These are phyloP conservation scores for Enterospora canceri DNA, from an alignment of 371 early-diverging fungal genomes.

Conservation along the genomic window DNA sequence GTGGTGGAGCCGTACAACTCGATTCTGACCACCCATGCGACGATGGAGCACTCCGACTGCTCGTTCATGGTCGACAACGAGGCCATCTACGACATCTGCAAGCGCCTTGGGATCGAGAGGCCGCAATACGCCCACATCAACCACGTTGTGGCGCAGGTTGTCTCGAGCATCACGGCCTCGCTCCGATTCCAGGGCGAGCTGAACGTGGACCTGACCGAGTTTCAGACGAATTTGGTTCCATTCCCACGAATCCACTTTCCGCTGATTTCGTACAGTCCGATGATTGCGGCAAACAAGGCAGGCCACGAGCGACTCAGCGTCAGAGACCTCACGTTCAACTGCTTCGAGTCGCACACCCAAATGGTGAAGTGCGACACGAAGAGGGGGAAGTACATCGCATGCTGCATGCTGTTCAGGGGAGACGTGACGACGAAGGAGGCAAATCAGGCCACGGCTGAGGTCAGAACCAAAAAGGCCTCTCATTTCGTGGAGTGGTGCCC, in stretches of 20 bases:
- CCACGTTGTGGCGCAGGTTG: constrained; percentile 93
- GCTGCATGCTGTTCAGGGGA: constrained; percentile 80
- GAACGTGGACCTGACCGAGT: constrained; percentile 85
- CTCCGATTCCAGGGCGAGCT: constrained; percentile 87
- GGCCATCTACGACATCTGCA: constrained; percentile 82
- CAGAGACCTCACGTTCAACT: constrained; percentile 73
- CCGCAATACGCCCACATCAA: constrained; percentile 93
- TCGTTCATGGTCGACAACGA: constrained; percentile 98
- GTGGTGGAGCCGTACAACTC: constrained; percentile 86
- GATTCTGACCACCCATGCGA: constrained; percentile 82
- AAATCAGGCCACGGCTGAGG: constrained; percentile 68
- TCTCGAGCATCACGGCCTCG: constrained; percentile 89
- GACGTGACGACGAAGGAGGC: constrained; percentile 70
- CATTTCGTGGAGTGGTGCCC: constrained; percentile 95
- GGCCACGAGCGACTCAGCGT: constrained; percentile 76
- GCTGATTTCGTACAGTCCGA: constrained; percentile 77
- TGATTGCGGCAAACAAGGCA: constrained; percentile 73
- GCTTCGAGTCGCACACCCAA: constrained; percentile 81
- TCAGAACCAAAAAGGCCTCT: constrained; percentile 64
- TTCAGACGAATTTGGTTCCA: constrained; percentile 89
- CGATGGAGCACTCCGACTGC: constrained; percentile 90
- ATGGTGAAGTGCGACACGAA: constrained; percentile 86
- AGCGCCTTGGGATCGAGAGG: constrained; percentile 85
- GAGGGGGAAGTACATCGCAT: constrained; percentile 86
- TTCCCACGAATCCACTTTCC: constrained; percentile 86